Base-by-base conservation (phyloP, 768 basidiomycete species). In the Nidula microcarpa region DNA sequence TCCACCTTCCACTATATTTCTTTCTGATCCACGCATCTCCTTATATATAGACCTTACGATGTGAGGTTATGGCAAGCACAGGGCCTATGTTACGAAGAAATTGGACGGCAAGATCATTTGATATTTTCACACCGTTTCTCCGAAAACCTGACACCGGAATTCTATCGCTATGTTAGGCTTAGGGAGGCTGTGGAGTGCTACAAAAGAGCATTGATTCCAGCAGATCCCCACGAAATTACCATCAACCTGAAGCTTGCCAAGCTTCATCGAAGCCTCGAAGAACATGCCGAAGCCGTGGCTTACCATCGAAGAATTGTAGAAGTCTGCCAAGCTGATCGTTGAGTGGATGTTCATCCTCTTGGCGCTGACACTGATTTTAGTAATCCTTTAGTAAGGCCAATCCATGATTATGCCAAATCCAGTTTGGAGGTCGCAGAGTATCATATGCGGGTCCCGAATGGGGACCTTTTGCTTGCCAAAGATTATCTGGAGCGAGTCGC, bases 41-140 rank as follows among this genome's bases (percentile, higher is more conserved):
- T 30, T 30, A 30, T 30, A 33, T 16, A 17, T 35, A 96, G 94
- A 39, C 95, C 97, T 4, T 98, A 97, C 65, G 97, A 98, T 68
- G 87, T 94, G 36, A 84, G 97, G 36, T 78, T 98, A 71, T 98
- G 97, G 97, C 89, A 92, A 61, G 94, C 94, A 6, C 84, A 97
- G 60, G 95, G 89, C 4, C 84, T 86, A 60, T 96, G 94, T 60
- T 98, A 98, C 68, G 91, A 95, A 68, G 91, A 94, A 65, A 84
- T 97, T 59, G 86, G 88, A 62, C 78, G 86, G 94, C 91, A 60
- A 14, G 57, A 79, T 67, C 36, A 32, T 46, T 41, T 18, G 41
- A 52, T 45, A 4, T 46, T 11, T 52, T 30, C 17, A 32, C 47
- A 10, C 23, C 33, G 35, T 44, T 17, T 30, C 33, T 18, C 6